Percentiles rank a stretch among this genome's conserved stretches.
Conservation (phyloP, 371 early-diverging fungal genomes). For the Thermomucor indicae-seudaticae region DNA sequence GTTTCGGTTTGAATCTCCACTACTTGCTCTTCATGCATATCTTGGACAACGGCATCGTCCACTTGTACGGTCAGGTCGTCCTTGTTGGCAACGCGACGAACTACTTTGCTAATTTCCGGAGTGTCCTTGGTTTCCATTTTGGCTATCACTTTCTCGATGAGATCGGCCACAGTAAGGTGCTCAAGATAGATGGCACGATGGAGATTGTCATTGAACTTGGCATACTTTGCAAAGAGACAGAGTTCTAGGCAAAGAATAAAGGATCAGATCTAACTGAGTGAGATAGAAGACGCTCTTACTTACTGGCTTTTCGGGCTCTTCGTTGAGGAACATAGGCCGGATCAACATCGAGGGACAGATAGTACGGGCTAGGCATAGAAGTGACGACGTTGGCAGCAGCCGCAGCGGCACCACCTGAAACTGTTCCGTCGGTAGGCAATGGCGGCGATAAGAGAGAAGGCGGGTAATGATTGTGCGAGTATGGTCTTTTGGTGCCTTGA, state of each 20-base stretch:
- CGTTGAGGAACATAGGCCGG: constrained; percentile 35
- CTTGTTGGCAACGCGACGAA: constrained; percentile 32
- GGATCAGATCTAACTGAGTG: not conserved
- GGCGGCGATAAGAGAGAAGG: not conserved
- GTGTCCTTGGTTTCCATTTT: constrained; percentile 28
- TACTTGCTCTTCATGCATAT: constrained; percentile 49
- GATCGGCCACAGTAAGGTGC: constrained; percentile 32
- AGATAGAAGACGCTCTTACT: not conserved
- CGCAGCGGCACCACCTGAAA: not conserved
- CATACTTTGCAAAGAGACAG: constrained; percentile 46
- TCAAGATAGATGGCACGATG: constrained; percentile 56
- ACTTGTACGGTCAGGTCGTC: constrained; percentile 33
- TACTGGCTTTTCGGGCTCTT: constrained; percentile 32
- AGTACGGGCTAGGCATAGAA: constrained; percentile 20
- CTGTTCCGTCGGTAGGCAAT: not conserved
- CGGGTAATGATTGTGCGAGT: not conserved
- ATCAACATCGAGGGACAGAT: constrained; percentile 23
- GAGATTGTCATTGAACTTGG: constrained; percentile 19
- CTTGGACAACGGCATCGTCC: constrained; percentile 48
- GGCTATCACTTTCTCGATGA: constrained; percentile 24
- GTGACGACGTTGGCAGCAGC: not conserved
- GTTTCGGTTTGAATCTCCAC: constrained; percentile 44
- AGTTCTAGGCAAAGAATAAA: constrained; percentile 23
- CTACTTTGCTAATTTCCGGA: constrained; percentile 23
- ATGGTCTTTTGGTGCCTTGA: not conserved